Evolutionary conservation across 345 rosid species (phyloP), one percentile per base, ranked within the genome.

Genomic region (Pistacia vera): DNA sequence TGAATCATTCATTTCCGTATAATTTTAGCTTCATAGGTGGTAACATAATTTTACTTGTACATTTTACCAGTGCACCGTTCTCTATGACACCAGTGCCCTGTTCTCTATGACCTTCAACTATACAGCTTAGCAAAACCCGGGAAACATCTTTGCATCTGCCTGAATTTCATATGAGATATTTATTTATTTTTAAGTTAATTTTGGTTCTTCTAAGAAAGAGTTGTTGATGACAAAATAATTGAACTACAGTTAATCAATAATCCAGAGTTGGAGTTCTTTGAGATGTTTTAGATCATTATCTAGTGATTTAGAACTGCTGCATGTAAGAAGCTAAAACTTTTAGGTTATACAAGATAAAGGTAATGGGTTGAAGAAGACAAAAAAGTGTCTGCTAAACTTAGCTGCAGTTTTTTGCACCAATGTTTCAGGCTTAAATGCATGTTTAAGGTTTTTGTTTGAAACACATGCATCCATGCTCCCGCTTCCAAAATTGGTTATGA

Each of bases 191-290:
- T 60, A 4, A 41, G 46, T 41, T 41, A 41, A 4, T 22, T 28
- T n/a, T 72, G 25, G 48, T 59, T 62, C 66, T 56, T 70, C 18
- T 56, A 36, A 14, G 57, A 72, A 25, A 36, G 57, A 54, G 9
- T 13, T 13, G 22, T 61, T 25, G 56, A 44, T 2, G 59, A 61
- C 17, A 20, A 9, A 3, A 28, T 4, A 60, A 61, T 61, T 30
- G 12, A 46, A 71, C 56, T 28, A 20, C 11, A 20, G 13, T 61
- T 25, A 17, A 44, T 17, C 57, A 4, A 16, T 16, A 44, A 66
- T 72, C 35, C 68, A 46, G 67, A 72, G 66, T 14, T 72, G 14
- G 75, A 48, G 22, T 72, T 16, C 36, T 72, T 72, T 10, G 62
- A 60, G 48, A 46, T 30, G 4, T 35, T 61, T 4, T 46, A 46